phyloP scores from a whole-genome alignment of 2,329 filamentous ascomycete species.

The Aspergillus sp. region DNA sequence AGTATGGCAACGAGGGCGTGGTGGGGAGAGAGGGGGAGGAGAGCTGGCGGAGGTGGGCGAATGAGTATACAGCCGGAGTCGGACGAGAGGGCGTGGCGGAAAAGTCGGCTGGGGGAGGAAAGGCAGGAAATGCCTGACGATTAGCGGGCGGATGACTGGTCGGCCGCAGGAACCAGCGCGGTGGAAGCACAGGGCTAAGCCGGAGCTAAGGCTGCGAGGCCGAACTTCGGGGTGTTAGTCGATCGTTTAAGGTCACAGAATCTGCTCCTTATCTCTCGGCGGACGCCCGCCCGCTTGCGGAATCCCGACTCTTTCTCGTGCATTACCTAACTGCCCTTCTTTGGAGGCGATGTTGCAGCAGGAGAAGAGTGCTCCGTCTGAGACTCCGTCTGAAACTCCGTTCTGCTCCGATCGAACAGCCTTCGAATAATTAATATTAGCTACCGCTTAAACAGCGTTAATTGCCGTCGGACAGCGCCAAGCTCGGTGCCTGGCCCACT shows the following conservation, averaged over 20 bases:
- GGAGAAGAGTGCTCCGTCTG: conserved; percentile 2
- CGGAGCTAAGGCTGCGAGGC: conserved; percentile 20
- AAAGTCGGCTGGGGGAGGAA: conserved; percentile 7
- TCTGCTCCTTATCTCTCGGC: conserved; percentile 32
- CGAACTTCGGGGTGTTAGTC: conserved; percentile 40
- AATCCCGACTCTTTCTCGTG: conserved; percentile 14
- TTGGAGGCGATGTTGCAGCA: neutral
- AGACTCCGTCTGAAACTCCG: too few species aligned
- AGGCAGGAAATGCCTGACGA: neutral
- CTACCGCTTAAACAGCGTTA: too few species aligned
- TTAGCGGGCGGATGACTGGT: too few species aligned
- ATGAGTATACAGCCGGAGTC: conserved; percentile 30
- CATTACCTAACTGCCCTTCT: neutral
- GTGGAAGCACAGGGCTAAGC: conserved; percentile 3
- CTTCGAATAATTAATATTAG: too few species aligned
- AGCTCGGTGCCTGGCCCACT: neutral
- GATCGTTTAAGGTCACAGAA: conserved; percentile 38
- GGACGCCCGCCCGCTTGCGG: conserved; percentile 20
- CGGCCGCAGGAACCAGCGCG: neutral
- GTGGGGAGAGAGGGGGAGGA: conserved; percentile 6
- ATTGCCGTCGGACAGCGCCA: neutral
- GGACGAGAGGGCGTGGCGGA: conserved; percentile 24
- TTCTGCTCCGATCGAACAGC: too few species aligned
- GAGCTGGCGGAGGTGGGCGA: conserved; percentile 10
- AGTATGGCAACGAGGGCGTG: conserved; percentile 8